These are phyloP conservation scores for Xylariales sp. DNA, from an alignment of 2,329 filamentous ascomycete species.

Conservation along the genomic window DNA sequence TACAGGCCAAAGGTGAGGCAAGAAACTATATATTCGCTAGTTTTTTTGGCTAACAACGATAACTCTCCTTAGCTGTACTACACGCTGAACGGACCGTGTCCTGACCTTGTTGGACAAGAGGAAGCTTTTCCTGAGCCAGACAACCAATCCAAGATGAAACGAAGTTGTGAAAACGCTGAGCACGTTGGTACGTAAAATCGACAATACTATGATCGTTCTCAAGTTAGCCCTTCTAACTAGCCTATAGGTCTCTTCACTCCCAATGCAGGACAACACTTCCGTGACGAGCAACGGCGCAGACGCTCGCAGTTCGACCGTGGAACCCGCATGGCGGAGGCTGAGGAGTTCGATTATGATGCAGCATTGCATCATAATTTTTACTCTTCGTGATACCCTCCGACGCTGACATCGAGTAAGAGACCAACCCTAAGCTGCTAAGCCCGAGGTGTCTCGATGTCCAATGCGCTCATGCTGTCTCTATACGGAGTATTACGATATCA, in stretches of 20 bases:
- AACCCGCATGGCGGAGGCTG: conserved; percentile 75
- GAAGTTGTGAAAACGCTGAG: conserved; percentile 87
- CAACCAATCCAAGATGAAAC: conserved; percentile 87
- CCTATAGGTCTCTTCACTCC: conserved; percentile 81
- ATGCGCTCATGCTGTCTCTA: conserved; percentile 26
- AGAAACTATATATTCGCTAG: conserved; percentile 8
- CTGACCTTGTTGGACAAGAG: conserved; percentile 73
- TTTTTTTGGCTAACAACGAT: conserved; percentile 28
- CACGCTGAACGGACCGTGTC: conserved; percentile 60
- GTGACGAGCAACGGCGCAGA: conserved; percentile 80
- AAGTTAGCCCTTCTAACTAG: conserved; percentile 29
- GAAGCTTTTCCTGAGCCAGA: conserved; percentile 82
- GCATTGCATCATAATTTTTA: conserved; percentile 56
- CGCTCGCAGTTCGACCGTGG: conserved; percentile 85
- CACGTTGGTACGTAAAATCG: conserved; percentile 74
- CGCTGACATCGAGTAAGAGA: conserved; percentile 31
- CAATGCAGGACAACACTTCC: conserved; percentile 77
- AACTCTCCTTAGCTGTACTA: conserved; percentile 61
- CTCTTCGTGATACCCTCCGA: conserved; percentile 40
- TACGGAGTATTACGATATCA: background rate
- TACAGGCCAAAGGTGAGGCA: conserved; percentile 85
- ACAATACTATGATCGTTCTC: background rate
- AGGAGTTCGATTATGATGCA: conserved; percentile 68
- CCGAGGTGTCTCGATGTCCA: conserved; percentile 27
- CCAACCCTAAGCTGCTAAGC: conserved; percentile 10